Conservation (phyloP, 2,329 filamentous ascomycete species). For the Tolypocladium ovalisporum region DNA sequence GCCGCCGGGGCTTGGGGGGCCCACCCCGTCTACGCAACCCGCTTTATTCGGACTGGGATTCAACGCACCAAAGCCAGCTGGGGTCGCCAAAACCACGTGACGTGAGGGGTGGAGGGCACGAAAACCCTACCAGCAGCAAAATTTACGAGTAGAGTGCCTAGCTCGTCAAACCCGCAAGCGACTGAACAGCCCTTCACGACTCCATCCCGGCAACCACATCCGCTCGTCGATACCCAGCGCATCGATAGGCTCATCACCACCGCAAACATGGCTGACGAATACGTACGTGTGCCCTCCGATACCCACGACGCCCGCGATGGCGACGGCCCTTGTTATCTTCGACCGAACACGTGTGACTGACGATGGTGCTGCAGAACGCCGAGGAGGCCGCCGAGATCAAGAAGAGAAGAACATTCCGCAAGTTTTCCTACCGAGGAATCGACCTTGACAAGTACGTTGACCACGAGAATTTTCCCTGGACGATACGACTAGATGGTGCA, state of each 20-base stretch:
- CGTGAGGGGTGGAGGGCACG: slow-evolving; percentile 24
- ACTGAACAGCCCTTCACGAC: slow-evolving; percentile 19
- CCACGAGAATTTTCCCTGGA: neutral
- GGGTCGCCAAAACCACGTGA: slow-evolving; percentile 12
- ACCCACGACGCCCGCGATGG: slow-evolving; percentile 17
- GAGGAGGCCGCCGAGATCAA: slow-evolving; percentile 99
- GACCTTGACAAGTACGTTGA: slow-evolving; percentile 95
- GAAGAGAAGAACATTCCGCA: slow-evolving; percentile 99
- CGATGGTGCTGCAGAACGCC: slow-evolving; percentile 57
- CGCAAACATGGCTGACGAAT: slow-evolving; percentile 79
- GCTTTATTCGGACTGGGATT: neutral
- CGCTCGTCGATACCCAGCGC: slow-evolving; percentile 28
- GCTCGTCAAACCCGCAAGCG: slow-evolving; percentile 16
- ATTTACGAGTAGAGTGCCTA: slow-evolving; percentile 16
- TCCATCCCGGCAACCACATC: slow-evolving; percentile 27
- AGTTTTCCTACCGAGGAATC: slow-evolving; percentile 99
- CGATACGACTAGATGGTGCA: neutral
- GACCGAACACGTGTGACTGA: slow-evolving; percentile 14
- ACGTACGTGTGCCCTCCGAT: slow-evolving; percentile 50
- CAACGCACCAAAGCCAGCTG: neutral
- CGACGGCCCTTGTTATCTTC: slow-evolving; percentile 8
- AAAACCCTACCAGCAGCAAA: slow-evolving; percentile 27
- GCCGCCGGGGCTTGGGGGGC: neutral
- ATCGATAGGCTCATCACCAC: slow-evolving; percentile 33
- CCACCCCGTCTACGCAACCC: neutral